Percentiles rank a stretch among this genome's conserved stretches.
phyloP scores from a whole-genome alignment of 2,329 filamentous ascomycete genomes.

The Dactylellina parvicollis region DNA sequence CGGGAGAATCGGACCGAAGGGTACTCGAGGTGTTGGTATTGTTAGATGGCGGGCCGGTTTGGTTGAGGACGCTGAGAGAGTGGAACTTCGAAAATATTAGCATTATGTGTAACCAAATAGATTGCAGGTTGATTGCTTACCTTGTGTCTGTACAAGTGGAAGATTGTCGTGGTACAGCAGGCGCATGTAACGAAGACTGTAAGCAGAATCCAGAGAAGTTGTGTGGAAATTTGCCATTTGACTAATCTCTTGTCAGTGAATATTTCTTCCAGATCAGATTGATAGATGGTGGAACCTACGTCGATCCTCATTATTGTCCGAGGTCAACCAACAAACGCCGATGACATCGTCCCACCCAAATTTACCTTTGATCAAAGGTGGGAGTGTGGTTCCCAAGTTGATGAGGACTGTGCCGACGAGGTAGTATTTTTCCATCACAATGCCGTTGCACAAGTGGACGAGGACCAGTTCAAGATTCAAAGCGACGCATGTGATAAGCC shows the following conservation, averaged over 20 bases:
- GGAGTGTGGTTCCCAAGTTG: slow-evolving; percentile 55
- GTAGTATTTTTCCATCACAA: slow-evolving; percentile 56
- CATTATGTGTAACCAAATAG: background rate
- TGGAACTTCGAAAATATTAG: slow-evolving; percentile 26
- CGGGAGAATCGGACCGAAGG: slow-evolving; percentile 24
- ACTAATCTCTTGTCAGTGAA: slow-evolving; percentile 15
- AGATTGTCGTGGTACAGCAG: slow-evolving; percentile 46
- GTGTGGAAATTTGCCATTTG: slow-evolving; percentile 56
- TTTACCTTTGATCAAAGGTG: slow-evolving; percentile 56
- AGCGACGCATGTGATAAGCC: slow-evolving; percentile 56
- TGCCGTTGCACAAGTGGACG: slow-evolving; percentile 55
- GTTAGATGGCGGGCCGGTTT: background rate
- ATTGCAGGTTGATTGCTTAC: slow-evolving; percentile 10
- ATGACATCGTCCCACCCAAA: slow-evolving; percentile 57
- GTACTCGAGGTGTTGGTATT: slow-evolving; percentile 13
- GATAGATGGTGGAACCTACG: slow-evolving; percentile 8
- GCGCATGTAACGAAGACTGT: slow-evolving; percentile 55
- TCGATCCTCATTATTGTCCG: slow-evolving; percentile 46
- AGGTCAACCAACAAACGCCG: slow-evolving; percentile 56
- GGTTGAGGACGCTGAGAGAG: slow-evolving; percentile 36
- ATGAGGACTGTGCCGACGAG: slow-evolving; percentile 54
- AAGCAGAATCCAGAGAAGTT: slow-evolving; percentile 56
- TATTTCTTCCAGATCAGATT: background rate
- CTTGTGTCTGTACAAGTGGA: slow-evolving; percentile 56
- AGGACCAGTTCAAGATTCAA: slow-evolving; percentile 56